These are phyloP conservation scores for Pleurotus giganteus DNA, from an alignment of 768 basidiomycete species.

Conservation along the genomic window DNA sequence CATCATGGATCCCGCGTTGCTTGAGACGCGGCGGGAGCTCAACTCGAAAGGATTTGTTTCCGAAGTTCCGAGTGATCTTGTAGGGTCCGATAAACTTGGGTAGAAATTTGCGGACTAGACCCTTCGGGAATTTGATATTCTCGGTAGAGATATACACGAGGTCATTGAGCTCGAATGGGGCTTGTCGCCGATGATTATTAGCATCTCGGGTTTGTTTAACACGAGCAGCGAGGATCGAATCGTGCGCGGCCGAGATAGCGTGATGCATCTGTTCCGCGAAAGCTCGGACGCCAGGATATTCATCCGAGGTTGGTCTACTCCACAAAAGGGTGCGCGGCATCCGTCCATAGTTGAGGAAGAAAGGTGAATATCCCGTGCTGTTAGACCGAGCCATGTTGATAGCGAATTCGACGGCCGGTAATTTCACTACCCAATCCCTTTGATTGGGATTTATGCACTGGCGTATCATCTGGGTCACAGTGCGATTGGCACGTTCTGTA, in stretches of 20 bases:
- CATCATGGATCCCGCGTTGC: conserved; percentile 23
- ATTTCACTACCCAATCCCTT: conserved; percentile 27
- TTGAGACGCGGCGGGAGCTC: conserved; percentile 19
- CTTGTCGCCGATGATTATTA: conserved; percentile 18
- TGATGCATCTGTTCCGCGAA: conserved; percentile 19
- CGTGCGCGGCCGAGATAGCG: conserved; percentile 26
- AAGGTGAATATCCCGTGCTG: conserved; percentile 30
- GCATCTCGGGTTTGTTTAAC: conserved; percentile 21
- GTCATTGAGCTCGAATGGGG: conserved; percentile 21
- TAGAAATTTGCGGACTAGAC: conserved; percentile 22
- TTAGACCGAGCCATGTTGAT: conserved; percentile 31
- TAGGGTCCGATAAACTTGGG: conserved; percentile 32
- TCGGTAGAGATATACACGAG: conserved; percentile 28
- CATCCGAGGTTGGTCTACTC: conserved; percentile 2
- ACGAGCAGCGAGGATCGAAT: conserved; percentile 19
- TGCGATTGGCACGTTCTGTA: conserved; percentile 29
- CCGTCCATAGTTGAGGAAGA: conserved; percentile 17
- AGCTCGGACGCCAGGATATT: conserved; percentile 20
- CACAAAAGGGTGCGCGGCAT: conserved; percentile 20
- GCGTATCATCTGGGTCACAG: conserved; percentile 27
- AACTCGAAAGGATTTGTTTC: conserved; percentile 15
- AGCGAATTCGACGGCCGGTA: conserved; percentile 34
- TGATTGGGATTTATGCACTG: conserved; percentile 25
- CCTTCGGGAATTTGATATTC: conserved; percentile 25
- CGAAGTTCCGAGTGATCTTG: conserved; percentile 14